Evolutionary conservation across 805 yeast genomes (phyloP).

Genomic region (Cyberlindnera euphorbiiphila): DNA sequence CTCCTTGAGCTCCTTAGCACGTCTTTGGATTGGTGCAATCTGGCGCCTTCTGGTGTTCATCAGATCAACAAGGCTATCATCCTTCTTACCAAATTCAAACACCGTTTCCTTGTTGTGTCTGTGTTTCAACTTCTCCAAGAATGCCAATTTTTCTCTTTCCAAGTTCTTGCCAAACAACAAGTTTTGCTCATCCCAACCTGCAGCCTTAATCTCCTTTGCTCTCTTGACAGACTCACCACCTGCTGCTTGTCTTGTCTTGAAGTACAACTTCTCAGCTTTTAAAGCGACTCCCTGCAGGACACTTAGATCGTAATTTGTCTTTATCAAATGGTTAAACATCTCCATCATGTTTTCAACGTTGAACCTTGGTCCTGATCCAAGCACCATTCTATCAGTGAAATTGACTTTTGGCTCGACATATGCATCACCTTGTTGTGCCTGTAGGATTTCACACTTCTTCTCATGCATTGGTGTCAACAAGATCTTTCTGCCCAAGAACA

Average conservation of each 20-base stretch:
- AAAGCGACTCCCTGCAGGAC: slow-evolving; percentile 65
- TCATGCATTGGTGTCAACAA: slow-evolving; percentile 67
- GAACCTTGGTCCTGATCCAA: slow-evolving; percentile 78
- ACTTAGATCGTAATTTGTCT: slow-evolving; percentile 63
- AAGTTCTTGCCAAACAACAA: slow-evolving; percentile 70
- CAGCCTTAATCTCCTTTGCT: slow-evolving; percentile 66
- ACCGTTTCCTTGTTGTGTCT: slow-evolving; percentile 84
- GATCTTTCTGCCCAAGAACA: slow-evolving; percentile 83
- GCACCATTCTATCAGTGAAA: slow-evolving; percentile 71
- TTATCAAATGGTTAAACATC: slow-evolving; percentile 55
- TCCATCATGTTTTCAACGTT: slow-evolving; percentile 73
- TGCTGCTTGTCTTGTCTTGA: slow-evolving; percentile 82
- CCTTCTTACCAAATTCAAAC: slow-evolving; percentile 75
- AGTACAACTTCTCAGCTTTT: slow-evolving; percentile 85
- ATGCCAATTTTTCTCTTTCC: slow-evolving; percentile 67
- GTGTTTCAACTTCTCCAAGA: slow-evolving; percentile 67
- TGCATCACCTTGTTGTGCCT: slow-evolving; percentile 39
- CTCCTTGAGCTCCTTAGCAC: slow-evolving; percentile 67
- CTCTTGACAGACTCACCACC: slow-evolving; percentile 83
- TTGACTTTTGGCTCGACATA: slow-evolving; percentile 55
- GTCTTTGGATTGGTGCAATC: slow-evolving; percentile 80
- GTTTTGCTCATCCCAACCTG: slow-evolving; percentile 90
- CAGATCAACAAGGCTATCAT: slow-evolving; percentile 68
- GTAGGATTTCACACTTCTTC: slow-evolving; percentile 50
- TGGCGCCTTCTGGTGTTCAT: slow-evolving; percentile 87